Conservation (phyloP, 768 basidiomycete species). For the Calocera cornea region DNA sequence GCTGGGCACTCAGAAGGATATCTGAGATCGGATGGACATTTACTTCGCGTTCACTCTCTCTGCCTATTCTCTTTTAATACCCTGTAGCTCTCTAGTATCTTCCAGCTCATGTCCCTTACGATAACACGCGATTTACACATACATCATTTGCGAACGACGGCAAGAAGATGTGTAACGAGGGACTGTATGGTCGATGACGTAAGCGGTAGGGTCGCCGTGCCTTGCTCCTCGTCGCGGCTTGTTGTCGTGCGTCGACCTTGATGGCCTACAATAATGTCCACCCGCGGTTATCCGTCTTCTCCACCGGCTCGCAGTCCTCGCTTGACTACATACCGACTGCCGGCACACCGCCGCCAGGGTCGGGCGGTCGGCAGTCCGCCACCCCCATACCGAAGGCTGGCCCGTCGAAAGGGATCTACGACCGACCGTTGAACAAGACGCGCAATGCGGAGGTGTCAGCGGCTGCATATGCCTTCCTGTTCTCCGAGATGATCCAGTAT, state of each 20-base stretch:
- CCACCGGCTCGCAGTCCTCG: slow-evolving; percentile 19
- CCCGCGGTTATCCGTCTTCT: slow-evolving; percentile 18
- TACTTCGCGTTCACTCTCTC: neutral
- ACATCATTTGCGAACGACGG: too few species aligned
- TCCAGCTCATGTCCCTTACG: neutral
- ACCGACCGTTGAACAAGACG: slow-evolving; percentile 78
- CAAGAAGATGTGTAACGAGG: too few species aligned
- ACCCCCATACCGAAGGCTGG: slow-evolving; percentile 20
- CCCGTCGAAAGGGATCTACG: slow-evolving; percentile 48
- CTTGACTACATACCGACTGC: slow-evolving; percentile 30
- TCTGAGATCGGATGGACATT: neutral
- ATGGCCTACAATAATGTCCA: slow-evolving; percentile 7
- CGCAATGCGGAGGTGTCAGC: slow-evolving; percentile 70
- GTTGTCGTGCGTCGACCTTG: neutral
- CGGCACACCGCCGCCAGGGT: slow-evolving; percentile 44
- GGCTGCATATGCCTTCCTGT: slow-evolving; percentile 76
- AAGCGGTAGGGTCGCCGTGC: too few species aligned
- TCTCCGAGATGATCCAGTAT: slow-evolving; percentile 89
- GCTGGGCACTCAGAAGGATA: neutral
- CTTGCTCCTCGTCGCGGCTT: neutral
- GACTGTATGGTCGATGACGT: too few species aligned
- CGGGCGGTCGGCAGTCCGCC: slow-evolving; percentile 38
- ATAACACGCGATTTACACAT: neutral
- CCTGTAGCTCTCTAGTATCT: neutral
- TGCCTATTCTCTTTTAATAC: neutral